Evolutionary conservation across 2,329 filamentous ascomycete genomes (phyloP).

Genomic region (Clarireedia monteithiana): DNA sequence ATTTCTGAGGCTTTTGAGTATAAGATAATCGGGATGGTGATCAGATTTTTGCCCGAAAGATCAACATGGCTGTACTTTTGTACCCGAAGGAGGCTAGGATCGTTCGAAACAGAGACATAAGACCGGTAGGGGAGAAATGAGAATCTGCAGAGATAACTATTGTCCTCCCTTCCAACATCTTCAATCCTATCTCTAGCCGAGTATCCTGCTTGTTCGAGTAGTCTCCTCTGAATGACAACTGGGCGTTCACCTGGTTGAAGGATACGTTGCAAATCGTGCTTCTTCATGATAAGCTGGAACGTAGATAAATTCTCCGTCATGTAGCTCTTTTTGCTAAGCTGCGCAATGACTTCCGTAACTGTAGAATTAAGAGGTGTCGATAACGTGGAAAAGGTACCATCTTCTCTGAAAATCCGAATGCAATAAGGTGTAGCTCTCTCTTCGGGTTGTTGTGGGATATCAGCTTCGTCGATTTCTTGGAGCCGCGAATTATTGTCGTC

Average conservation of each 20-base stretch:
- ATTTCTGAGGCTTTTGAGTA: constrained; percentile 91
- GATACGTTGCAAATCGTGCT: constrained; percentile 81
- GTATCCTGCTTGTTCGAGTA: constrained; percentile 89
- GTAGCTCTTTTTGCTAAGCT: constrained; percentile 90
- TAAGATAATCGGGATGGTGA: constrained; percentile 89
- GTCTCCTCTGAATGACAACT: constrained; percentile 80
- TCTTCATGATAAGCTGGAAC: constrained; percentile 91
- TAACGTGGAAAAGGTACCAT: constrained; percentile 90
- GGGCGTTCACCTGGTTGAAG: constrained; percentile 73
- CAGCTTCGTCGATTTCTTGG: constrained; percentile 60
- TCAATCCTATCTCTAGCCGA: constrained; percentile 79
- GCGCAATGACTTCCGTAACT: constrained; percentile 78
- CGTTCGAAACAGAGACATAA: constrained; percentile 63
- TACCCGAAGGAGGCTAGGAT: constrained; percentile 72
- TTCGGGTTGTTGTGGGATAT: constrained; percentile 59
- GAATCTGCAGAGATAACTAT: constrained; percentile 93
- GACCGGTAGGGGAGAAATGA: constrained; percentile 88
- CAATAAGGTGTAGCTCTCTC: constrained; percentile 75
- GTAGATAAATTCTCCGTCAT: constrained; percentile 85
- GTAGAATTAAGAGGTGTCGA: constrained; percentile 77
- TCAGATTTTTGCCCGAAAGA: constrained; percentile 78
- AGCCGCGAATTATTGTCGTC: constrained; percentile 53
- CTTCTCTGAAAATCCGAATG: constrained; percentile 88
- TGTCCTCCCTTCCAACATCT: constrained; percentile 91
- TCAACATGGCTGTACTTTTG: constrained; percentile 94